These are phyloP conservation scores for Arctium minus DNA, from an alignment of 129 eudicot genomes.

Conservation along the genomic window DNA sequence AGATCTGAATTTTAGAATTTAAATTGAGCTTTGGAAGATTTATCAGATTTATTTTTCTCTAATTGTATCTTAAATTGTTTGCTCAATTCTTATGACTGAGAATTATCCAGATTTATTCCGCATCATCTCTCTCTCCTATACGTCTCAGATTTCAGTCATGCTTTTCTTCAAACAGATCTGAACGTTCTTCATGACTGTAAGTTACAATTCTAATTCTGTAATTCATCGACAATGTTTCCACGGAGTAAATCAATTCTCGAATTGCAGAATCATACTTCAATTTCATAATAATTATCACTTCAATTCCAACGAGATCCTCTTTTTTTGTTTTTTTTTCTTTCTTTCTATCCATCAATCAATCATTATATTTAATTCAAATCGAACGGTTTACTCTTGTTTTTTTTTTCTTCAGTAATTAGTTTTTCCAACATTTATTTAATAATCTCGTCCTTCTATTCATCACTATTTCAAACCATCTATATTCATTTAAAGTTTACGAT, in stretches of 20 bases:
- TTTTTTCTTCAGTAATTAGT: not conserved
- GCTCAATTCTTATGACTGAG: not conserved
- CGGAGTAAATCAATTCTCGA: not conserved
- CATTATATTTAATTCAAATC: not conserved
- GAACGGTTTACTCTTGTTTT: not conserved
- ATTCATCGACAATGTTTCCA: not conserved
- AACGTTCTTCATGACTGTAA: slow-evolving; percentile 5
- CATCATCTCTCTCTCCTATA: not conserved
- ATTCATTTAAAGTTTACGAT: not conserved
- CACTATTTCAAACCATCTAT: not conserved
- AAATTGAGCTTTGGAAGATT: not conserved
- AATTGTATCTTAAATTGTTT: slow-evolving; percentile 2
- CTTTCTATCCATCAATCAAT: not conserved
- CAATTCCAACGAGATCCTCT: not conserved
- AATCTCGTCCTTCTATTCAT: not conserved
- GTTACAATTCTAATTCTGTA: not conserved
- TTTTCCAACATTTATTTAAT: not conserved
- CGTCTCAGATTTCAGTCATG: not conserved
- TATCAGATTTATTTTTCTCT: not conserved
- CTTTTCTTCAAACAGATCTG: slow-evolving; percentile 12
- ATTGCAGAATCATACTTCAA: not conserved
- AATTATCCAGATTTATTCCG: slow-evolving; percentile 11
- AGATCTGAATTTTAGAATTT: slow-evolving; percentile 27
- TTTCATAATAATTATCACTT: not conserved
- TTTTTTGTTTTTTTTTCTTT: not conserved